phyloP scores from a whole-genome alignment of 495 filamentous ascomycete genomes.

The Xylaria longipes region DNA sequence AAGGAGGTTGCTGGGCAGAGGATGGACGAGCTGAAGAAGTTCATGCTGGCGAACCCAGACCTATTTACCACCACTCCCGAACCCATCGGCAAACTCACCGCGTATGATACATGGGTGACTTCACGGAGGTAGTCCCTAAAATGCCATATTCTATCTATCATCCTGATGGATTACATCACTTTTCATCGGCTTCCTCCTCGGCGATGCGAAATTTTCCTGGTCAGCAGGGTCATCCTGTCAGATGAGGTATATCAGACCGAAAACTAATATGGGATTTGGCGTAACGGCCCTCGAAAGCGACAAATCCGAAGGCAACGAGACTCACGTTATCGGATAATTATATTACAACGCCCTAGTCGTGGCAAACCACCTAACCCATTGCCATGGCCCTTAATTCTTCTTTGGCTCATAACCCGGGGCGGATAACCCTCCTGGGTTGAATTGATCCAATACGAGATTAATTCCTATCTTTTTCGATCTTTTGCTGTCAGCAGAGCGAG shows the following conservation, averaged over 20 bases:
- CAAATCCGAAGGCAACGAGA: not conserved
- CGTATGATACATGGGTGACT: slow-evolving; percentile 27
- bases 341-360: not conserved
- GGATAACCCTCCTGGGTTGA: no score
- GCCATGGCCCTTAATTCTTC: not conserved
- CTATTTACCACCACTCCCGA: slow-evolving; percentile 26
- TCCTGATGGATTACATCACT: not conserved
- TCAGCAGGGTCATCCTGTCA: not conserved
- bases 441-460: not conserved
- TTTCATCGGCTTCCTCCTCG: not conserved
- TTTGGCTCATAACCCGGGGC: not conserved
- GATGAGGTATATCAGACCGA: not conserved
- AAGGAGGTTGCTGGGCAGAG: slow-evolving; percentile 23
- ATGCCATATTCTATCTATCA: not conserved
- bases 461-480: not conserved
- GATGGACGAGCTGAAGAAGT: slow-evolving; percentile 28
- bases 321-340: not conserved
- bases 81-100: slow-evolving; percentile 29
- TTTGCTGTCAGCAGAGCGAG: not conserved
- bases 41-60: slow-evolving; percentile 23
- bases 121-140: not conserved
- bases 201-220: not conserved
- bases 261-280: not conserved
- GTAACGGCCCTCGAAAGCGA: not conserved
- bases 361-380: not conserved